Conservation (phyloP, 75 land plant genomes). For the Sequoia sempervirens region DNA sequence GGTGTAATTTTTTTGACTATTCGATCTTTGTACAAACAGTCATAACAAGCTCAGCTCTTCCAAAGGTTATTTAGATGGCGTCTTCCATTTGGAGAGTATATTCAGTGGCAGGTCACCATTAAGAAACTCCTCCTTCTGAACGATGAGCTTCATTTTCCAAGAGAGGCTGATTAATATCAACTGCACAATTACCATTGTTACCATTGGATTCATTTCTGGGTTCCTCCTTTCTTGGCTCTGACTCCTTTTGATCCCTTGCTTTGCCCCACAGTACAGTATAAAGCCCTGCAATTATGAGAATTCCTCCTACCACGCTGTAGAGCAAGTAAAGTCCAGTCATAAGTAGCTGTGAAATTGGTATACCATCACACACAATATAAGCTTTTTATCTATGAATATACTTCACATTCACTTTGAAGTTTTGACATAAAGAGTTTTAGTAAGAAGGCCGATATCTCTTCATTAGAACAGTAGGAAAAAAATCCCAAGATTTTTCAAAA, state of each 20-base stretch:
- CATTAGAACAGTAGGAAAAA: not conserved
- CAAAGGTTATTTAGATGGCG: too few relatives aligned
- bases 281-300: not conserved
- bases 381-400: not conserved
- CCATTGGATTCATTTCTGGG: not conserved
- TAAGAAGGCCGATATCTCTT: not conserved
- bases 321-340: not conserved
- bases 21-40: too few relatives aligned
- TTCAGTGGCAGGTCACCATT: not conserved
- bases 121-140: not conserved
- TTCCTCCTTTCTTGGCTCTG: not conserved
- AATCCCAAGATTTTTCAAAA: not conserved
- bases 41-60: too few relatives aligned
- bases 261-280: slow-evolving; percentile 4
- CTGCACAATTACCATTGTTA: not conserved
- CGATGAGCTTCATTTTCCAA: not conserved
- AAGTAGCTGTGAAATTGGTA: not conserved
- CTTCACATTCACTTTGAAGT: not conserved
- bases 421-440: too few relatives aligned
- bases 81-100: not conserved
- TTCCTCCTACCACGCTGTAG: slow-evolving; percentile 1
- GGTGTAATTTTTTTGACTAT: too few relatives aligned
- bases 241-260: not conserved
- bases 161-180: not conserved
- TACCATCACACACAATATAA: not conserved